These are phyloP conservation scores for Hyaloscypha hepaticicola DNA, from an alignment of 495 filamentous ascomycete genomes.

Conservation along the genomic window DNA sequence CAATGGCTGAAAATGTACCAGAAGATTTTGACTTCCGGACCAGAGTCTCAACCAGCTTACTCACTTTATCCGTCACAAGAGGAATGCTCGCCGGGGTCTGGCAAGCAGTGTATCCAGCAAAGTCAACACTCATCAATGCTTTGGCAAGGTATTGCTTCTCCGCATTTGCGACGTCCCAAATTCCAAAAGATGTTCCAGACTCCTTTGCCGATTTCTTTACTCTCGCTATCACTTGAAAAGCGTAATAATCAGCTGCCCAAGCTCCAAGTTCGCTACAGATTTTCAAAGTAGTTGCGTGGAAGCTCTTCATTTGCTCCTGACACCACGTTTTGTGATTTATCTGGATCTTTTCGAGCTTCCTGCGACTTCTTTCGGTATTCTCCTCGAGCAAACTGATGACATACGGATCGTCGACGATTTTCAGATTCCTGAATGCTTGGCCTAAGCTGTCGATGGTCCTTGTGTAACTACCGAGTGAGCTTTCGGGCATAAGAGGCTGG, in stretches of 20 bases:
- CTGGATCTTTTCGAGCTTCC: constrained; percentile 48
- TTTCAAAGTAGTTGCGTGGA: constrained; percentile 49
- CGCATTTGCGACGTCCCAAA: constrained; percentile 18
- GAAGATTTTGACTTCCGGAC: constrained; percentile 22
- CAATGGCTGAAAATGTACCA: constrained; percentile 50
- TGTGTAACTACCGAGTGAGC: constrained; percentile 21
- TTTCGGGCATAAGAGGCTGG: constrained; percentile 12
- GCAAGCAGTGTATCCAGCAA: constrained; percentile 30
- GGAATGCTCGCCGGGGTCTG: constrained; percentile 28
- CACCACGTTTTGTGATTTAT: constrained; percentile 59
- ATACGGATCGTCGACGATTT: constrained; percentile 71
- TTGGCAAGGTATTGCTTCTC: constrained; percentile 63
- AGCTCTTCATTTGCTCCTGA: constrained; percentile 58
- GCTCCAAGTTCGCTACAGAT: constrained; percentile 59
- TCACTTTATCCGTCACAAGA: constrained; percentile 34
- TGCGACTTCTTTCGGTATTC: constrained; percentile 36
- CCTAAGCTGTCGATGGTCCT: constrained; percentile 37
- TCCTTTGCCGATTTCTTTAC: constrained; percentile 41
- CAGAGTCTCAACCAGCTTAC: constrained; percentile 37
- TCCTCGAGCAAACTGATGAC: constrained; percentile 50
- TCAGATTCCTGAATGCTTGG: constrained; percentile 43
- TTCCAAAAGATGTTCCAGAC: constrained; percentile 30
- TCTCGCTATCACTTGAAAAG: constrained; percentile 53
- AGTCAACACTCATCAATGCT: constrained; percentile 47
- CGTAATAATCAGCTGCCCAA: constrained; percentile 73